These are phyloP conservation scores for Arthromyces matolae DNA, from an alignment of 768 basidiomycete species.

Conservation along the genomic window DNA sequence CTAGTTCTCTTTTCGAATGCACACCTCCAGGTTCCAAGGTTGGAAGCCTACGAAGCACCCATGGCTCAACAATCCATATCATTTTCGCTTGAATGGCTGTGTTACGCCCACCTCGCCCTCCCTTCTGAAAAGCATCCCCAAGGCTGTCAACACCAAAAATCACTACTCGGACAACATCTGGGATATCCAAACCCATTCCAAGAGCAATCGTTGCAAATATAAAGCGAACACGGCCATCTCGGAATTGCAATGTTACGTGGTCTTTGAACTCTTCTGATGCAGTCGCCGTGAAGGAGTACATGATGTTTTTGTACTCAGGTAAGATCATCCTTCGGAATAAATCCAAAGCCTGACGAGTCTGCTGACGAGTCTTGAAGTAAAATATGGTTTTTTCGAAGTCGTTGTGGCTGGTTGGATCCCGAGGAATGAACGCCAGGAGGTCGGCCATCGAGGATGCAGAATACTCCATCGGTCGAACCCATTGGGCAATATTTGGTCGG, in stretches of 20 bases:
- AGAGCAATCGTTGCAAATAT: slow-evolving; percentile 10
- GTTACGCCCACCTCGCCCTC: slow-evolving; percentile 7
- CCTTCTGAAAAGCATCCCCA: slow-evolving; percentile 8
- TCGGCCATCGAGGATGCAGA: slow-evolving; percentile 4
- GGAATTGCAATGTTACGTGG: neutral
- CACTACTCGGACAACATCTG: slow-evolving; percentile 7
- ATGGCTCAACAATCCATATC: slow-evolving; percentile 15
- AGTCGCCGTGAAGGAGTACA: slow-evolving; percentile 9
- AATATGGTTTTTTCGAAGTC: slow-evolving; percentile 3
- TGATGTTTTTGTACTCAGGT: neutral
- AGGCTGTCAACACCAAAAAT: slow-evolving; percentile 8
- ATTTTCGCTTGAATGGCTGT: neutral
- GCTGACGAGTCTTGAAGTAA: slow-evolving; percentile 5
- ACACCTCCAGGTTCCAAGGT: no score
- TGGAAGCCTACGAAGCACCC: slow-evolving; percentile 8
- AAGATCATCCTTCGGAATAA: neutral
- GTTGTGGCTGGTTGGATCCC: neutral
- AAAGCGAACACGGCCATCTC: neutral
- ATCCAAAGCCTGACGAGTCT: no score
- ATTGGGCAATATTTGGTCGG: slow-evolving; percentile 9
- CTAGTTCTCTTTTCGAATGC: neutral
- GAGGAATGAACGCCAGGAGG: slow-evolving; percentile 7
- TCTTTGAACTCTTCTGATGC: slow-evolving; percentile 12
- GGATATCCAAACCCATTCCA: slow-evolving; percentile 13
- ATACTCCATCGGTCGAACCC: slow-evolving; percentile 12